phyloP scores from a whole-genome alignment of 1,139 yeast genomes.

The Yamadazyma oceani region DNA sequence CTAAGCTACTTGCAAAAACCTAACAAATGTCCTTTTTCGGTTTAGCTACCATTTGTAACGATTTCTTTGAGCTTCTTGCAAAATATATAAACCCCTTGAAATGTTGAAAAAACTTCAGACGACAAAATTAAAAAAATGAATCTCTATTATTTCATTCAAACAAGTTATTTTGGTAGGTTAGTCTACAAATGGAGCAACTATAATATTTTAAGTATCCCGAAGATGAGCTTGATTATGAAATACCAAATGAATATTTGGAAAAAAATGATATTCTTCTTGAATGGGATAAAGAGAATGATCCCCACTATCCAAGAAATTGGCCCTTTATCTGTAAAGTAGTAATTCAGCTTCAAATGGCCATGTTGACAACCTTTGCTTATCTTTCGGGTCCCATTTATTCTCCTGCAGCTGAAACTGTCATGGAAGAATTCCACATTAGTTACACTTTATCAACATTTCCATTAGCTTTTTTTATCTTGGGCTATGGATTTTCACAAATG shows the following conservation, averaged over 20 bases:
- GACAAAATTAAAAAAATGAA: too few species aligned
- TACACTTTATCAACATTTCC: conserved; percentile 42
- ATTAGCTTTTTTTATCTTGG: conserved; percentile 36
- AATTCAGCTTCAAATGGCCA: conserved; percentile 21
- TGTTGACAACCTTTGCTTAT: conserved; percentile 25
- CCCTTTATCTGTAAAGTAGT: conserved; percentile 20
- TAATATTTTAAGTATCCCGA: conserved; percentile 30
- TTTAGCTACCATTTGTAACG: too few species aligned
- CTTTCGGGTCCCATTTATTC: conserved; percentile 31
- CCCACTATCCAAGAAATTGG: conserved; percentile 34
- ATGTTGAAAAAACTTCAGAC: too few species aligned
- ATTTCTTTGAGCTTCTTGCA: too few species aligned
- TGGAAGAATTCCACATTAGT: conserved; percentile 41
- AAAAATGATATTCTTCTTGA: conserved; percentile 4
- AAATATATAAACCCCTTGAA: too few species aligned
- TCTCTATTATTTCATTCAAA: conserved; percentile 2
- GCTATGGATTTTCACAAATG: conserved; percentile 43
- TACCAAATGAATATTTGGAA: conserved; percentile 31
- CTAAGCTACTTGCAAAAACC: too few species aligned
- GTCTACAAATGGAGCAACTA: conserved; percentile 33
- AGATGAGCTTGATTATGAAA: conserved; percentile 30
- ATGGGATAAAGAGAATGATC: conserved; percentile 24
- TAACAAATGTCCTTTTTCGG: too few species aligned
- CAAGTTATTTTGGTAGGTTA: conserved; percentile 33
- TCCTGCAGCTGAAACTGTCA: conserved; percentile 33